These are phyloP conservation scores for Pleurotus pulmonarius DNA, from an alignment of 768 basidiomycete species.

Conservation along the genomic window DNA sequence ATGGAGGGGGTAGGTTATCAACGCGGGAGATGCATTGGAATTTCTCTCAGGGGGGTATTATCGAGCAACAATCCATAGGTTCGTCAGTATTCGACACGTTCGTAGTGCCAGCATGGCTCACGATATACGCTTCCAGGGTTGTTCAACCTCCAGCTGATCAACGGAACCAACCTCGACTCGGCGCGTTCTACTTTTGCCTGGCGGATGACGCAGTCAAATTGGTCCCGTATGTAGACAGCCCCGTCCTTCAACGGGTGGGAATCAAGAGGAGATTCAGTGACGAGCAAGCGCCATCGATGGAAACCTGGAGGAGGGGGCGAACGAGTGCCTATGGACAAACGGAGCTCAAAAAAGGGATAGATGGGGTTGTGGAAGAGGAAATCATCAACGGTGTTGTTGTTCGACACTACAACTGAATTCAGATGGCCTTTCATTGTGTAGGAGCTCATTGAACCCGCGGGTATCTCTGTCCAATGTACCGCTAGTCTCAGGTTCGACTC, in stretches of 20 bases:
- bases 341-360: slow-evolving; percentile 34
- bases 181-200: slow-evolving; percentile 56
- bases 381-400: slow-evolving; percentile 51
- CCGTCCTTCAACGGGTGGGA: slow-evolving; percentile 43
- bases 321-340: slow-evolving; percentile 49
- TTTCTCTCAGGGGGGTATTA: slow-evolving; percentile 53
- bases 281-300: slow-evolving; percentile 45
- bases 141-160: slow-evolving; percentile 58
- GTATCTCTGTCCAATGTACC: no score
- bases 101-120: no score
- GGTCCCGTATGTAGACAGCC: slow-evolving; percentile 41
- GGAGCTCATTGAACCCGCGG: no score
- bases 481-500: no score
- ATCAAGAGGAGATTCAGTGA: slow-evolving; percentile 33
- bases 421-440: no score
- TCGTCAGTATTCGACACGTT: no score
- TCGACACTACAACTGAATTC: slow-evolving; percentile 48
- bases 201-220: slow-evolving; percentile 47
- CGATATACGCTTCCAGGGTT: no score
- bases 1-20: slow-evolving; percentile 41
- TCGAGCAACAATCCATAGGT: no score
- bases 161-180: slow-evolving; percentile 42
- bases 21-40: slow-evolving; percentile 56
- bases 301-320: slow-evolving; percentile 47
- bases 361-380: slow-evolving; percentile 50